Evolutionary conservation across 2,329 filamentous ascomycete genomes (phyloP).

Genomic region (Falciphora oryzae): DNA sequence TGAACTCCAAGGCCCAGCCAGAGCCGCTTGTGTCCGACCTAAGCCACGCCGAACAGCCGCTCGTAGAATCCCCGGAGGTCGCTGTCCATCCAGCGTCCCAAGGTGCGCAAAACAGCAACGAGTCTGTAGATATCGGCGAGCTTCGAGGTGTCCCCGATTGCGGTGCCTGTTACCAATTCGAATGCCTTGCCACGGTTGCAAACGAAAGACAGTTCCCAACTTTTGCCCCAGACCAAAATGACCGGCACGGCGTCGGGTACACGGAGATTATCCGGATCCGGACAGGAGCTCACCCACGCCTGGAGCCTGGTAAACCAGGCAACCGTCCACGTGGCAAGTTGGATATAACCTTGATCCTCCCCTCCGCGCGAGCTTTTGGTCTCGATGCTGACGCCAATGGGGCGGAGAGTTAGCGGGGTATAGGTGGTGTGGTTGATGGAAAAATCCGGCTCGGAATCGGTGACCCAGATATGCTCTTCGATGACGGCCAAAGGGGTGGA

Average conservation of each 20-base stretch:
- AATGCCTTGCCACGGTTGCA: no score
- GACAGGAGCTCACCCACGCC: no score
- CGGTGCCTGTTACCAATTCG: no score
- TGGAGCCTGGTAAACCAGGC: not conserved
- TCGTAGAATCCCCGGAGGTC: not conserved
- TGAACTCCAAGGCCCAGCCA: no score
- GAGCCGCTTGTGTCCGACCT: no score
- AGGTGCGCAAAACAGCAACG: not conserved
- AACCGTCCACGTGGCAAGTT: not conserved
- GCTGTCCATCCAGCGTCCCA: not conserved
- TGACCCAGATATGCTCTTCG: conserved; percentile 1
- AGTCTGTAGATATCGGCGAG: not conserved
- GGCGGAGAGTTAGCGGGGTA: not conserved
- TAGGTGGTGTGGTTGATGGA: conserved; percentile 3
- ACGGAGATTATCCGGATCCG: no score
- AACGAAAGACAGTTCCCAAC: no score
- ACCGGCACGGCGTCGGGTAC: no score
- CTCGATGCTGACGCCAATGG: conserved; percentile 1
- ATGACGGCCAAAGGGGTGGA: conserved; percentile 1
- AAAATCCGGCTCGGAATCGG: not conserved
- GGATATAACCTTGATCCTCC: not conserved
- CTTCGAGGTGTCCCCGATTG: no score
- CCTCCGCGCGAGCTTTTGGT: not conserved
- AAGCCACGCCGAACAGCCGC: not conserved
- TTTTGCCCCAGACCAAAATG: no score